Evolutionary conservation across 805 yeast species (phyloP).

Genomic region (Saturnispora ahearnii): DNA sequence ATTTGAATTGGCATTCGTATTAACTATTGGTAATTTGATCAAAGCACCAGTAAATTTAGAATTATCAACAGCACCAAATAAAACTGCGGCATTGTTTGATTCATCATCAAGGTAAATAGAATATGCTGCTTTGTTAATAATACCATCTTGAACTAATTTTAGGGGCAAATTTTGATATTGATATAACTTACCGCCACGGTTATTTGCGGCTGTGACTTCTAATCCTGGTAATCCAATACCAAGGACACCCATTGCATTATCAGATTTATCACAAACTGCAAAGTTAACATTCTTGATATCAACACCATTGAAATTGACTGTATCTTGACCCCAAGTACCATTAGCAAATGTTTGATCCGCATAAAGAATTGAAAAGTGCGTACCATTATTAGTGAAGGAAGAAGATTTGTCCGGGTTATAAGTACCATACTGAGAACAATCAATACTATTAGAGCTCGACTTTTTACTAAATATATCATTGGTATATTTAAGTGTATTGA

Average conservation of each 20-base stretch:
- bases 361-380: conserved; percentile 36
- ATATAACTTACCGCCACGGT: conserved; percentile 20
- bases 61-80: conserved; percentile 68
- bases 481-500: not conserved
- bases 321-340: conserved; percentile 58
- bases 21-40: conserved; percentile 42
- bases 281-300: conserved; percentile 46
- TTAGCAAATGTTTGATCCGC: conserved; percentile 41
- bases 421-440: conserved; percentile 41
- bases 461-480: conserved; percentile 1
- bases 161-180: conserved; percentile 60
- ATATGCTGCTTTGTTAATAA: conserved; percentile 46
- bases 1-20: conserved; percentile 31
- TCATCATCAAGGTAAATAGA: conserved; percentile 50
- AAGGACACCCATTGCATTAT: conserved; percentile 60
- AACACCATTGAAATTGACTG: conserved; percentile 41
- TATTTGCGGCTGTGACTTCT: conserved; percentile 43
- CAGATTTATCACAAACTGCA: conserved; percentile 64
- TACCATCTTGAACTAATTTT: conserved; percentile 48
- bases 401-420: conserved; percentile 34
- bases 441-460: conserved; percentile 14
- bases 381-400: conserved; percentile 32
- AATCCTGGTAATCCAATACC: conserved; percentile 65
- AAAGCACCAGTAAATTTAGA: conserved; percentile 49
- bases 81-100: conserved; percentile 40